phyloP scores from a whole-genome alignment of 2,329 filamentous ascomycete genomes.

The Pyrenochaeta sp. region DNA sequence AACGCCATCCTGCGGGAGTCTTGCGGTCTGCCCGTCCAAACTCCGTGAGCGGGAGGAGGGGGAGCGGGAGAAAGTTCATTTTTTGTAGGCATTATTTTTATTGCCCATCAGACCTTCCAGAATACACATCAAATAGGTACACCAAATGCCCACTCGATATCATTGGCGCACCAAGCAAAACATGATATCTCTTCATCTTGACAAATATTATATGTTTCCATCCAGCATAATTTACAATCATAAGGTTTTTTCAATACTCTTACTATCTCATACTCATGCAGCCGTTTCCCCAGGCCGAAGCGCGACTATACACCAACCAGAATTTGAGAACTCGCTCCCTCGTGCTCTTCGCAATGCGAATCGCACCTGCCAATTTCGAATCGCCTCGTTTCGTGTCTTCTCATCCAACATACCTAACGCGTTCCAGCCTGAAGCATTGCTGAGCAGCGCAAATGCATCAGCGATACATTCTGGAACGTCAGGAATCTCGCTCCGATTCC shows the following conservation, averaged over 20 bases:
- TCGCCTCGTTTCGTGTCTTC: background rate
- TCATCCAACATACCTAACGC: background rate
- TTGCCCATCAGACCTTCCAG: background rate
- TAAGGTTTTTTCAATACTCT: too few relatives aligned
- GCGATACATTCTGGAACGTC: background rate
- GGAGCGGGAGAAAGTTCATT: background rate
- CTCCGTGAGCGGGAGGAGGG: background rate
- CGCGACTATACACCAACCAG: too few relatives aligned
- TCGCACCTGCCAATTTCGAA: background rate
- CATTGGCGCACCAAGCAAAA: too few relatives aligned
- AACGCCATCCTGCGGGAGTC: background rate
- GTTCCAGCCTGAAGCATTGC: background rate
- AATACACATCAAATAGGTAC: too few relatives aligned
- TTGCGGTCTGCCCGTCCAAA: background rate
- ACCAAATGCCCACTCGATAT: too few relatives aligned
- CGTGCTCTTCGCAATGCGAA: too few relatives aligned
- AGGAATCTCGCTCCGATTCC: background rate
- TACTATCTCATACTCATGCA: too few relatives aligned
- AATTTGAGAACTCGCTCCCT: too few relatives aligned
- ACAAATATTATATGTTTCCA: too few relatives aligned
- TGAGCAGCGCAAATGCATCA: background rate
- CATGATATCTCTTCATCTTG: too few relatives aligned
- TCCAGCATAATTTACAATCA: too few relatives aligned
- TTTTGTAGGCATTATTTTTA: background rate
- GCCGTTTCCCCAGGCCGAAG: too few relatives aligned